Evolutionary conservation across 352 stramenopile species (phyloP).

Genomic region (Phytophthora hibernalis): DNA sequence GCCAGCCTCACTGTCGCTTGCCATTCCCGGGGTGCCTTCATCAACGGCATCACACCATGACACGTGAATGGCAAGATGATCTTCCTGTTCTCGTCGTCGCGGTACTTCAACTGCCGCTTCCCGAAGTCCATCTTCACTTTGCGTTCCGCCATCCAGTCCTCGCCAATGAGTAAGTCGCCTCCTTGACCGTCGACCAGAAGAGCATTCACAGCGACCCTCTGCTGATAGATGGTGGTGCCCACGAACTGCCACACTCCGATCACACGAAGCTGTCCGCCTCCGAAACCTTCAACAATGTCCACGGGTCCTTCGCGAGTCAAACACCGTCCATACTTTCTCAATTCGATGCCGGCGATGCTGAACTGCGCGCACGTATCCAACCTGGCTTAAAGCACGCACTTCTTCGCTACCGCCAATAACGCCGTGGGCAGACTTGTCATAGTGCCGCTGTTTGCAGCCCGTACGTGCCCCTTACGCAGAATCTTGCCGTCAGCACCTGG

Average conservation of each 20-base stretch:
- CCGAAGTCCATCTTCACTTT: slow-evolving; percentile 17
- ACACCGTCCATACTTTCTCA: slow-evolving; percentile 9
- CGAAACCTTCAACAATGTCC: slow-evolving; percentile 19
- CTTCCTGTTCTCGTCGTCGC: neutral
- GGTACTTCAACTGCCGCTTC: neutral
- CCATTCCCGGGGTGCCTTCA: neutral
- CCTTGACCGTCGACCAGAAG: slow-evolving; percentile 8
- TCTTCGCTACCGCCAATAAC: neutral
- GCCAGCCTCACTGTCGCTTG: neutral
- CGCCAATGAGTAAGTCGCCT: slow-evolving; percentile 9
- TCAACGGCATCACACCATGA: neutral
- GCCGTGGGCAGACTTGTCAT: slow-evolving; percentile 9
- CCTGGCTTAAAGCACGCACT: neutral
- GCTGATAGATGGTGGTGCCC: slow-evolving; percentile 1
- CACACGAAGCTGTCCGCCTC: neutral
- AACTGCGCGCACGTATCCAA: slow-evolving; percentile 7
- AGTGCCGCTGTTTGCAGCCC: neutral
- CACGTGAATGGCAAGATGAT: slow-evolving; percentile 13
- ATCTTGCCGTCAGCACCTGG: neutral
- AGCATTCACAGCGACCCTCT: neutral
- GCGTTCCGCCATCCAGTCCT: slow-evolving; percentile 16
- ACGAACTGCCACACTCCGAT: slow-evolving; percentile 7
- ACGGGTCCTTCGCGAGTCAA: neutral
- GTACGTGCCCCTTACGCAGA: neutral
- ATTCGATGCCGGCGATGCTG: neutral